Evolutionary conservation across 768 basidiomycete genomes (phyloP), one percentile per base, ranked within the genome.

Genomic region (Termitomyces sp.): DNA sequence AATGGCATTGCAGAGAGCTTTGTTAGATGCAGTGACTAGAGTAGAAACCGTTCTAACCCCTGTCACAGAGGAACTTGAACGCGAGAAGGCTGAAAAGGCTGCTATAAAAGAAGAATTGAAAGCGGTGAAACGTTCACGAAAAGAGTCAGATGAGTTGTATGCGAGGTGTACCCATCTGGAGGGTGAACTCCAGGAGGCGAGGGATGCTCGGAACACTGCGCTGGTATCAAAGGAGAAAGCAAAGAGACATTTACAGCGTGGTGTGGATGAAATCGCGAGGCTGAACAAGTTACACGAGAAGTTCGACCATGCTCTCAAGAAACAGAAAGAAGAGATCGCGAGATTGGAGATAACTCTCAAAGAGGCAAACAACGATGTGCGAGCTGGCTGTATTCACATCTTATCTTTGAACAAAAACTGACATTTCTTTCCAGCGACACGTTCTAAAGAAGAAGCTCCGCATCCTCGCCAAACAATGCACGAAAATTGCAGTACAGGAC

Each of bases 391-490:
- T 28, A 41, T 41, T 46, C 4, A 9, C 4, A n/a, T 61, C 2
- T 41, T 12, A 26, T 38, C n/a, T 18, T 30, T 32, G 38, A 40
- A 10, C 26, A 4, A 7, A 30, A 9, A 48, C 6, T 54, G 48
- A 33, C 44, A 38, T 20, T 14, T 18, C 43, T 20, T 30, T 18
- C 43, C 13, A 66, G 64, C 64, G 2, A 50, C 51, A 28, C 18
- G 10, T 60, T 10, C 30, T 62, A 18, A 62, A 62, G 46, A 62
- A 50, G 8, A 66, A 66, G 33, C 59, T 66, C 32, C 48, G 38
- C 8, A 50, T 53, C 14, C 56, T 66, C 32, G 23, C 59, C 13
- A 66, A 64, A 59, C 49, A 41, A 43, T 55, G 41, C 18, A 26
- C 16, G 20, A 64, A 26, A 41, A 53, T 40, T 13, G n/a, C 12